phyloP scores from a whole-genome alignment of 148 eudicot species.

The Simmondsia chinensis region DNA sequence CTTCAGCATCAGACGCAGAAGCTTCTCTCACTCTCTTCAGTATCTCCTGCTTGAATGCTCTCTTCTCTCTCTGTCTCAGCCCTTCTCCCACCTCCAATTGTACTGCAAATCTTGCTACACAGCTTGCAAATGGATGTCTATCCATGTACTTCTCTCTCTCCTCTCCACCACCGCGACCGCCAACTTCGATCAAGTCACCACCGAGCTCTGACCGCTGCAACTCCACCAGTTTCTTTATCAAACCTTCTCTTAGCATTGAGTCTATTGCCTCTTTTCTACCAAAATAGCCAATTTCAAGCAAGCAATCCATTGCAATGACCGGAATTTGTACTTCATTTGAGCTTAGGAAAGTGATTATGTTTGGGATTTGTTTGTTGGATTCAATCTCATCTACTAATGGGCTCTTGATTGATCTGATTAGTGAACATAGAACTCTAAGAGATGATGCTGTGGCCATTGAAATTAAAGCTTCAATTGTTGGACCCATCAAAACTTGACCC shows the following conservation, averaged over 20 bases:
- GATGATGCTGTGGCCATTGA: conserved; percentile 32
- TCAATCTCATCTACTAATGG: conserved; percentile 69
- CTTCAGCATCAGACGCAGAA: conserved; percentile 55
- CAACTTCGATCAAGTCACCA: conserved; percentile 57
- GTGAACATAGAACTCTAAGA: conserved; percentile 30
- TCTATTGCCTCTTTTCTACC: conserved; percentile 85
- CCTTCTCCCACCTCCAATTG: conserved; percentile 90
- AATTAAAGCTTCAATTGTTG: conserved; percentile 33
- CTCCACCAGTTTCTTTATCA: conserved; percentile 49
- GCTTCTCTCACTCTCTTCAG: conserved; percentile 49
- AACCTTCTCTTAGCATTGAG: conserved; percentile 48
- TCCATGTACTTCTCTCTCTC: conserved; percentile 30
- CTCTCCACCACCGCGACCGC: conserved; percentile 8
- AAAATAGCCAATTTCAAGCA: conserved; percentile 71
- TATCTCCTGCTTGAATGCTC: conserved; percentile 61
- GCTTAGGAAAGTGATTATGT: conserved; percentile 24
- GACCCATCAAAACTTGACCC: conserved; percentile 55
- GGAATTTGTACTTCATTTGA: conserved; percentile 17
- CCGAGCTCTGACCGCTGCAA: conserved; percentile 61
- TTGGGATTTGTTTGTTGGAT: conserved; percentile 34
- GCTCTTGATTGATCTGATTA: conserved; percentile 64
- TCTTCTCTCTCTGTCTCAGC: conserved; percentile 66
- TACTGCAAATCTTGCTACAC: conserved; percentile 78
- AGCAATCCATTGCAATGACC: conserved; percentile 39
- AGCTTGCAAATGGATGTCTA: conserved; percentile 58